phyloP scores from a whole-genome alignment of 192 early-diverging fungal species.

The Allomyces macrogynus region DNA sequence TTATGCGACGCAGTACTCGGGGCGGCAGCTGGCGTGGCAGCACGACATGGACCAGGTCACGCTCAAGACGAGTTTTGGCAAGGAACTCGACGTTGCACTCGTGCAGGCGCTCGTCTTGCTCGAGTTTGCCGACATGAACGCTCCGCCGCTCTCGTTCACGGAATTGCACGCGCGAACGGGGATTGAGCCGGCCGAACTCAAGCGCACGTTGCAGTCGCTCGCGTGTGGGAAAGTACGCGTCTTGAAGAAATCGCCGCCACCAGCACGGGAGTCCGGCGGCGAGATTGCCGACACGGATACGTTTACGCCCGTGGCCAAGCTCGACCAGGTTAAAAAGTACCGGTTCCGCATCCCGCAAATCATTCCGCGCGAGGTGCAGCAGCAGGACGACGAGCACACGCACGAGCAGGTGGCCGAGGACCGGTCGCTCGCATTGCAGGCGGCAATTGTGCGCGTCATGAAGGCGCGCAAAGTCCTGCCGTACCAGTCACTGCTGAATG shows the following conservation, averaged over 20 bases:
- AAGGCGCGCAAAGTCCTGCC: conserved; percentile 50
- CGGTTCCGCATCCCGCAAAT: background rate
- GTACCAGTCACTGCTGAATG: conserved; percentile 44
- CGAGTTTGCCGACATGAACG: conserved; percentile 30
- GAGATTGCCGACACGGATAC: conserved; percentile 23
- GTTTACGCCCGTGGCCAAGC: conserved; percentile 10
- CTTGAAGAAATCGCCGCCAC: conserved; percentile 42
- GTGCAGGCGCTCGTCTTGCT: conserved; percentile 47
- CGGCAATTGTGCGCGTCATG: conserved; percentile 69
- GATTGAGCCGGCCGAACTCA: conserved; percentile 61
- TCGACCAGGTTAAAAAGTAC: background rate
- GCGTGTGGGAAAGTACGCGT: conserved; percentile 67
- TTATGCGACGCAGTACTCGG: conserved; percentile 56
- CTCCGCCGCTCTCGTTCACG: conserved; percentile 31
- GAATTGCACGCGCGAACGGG: conserved; percentile 45
- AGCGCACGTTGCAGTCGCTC: conserved; percentile 67
- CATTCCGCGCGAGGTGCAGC: background rate
- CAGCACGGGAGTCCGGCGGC: conserved; percentile 19
- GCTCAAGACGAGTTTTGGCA: conserved; percentile 29
- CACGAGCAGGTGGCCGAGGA: conserved; percentile 43
- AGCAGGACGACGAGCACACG: background rate
- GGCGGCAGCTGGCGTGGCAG: conserved; percentile 69
- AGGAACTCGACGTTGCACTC: conserved; percentile 38
- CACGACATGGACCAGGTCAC: conserved; percentile 54
- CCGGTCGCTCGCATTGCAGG: conserved; percentile 40